Base-by-base conservation (phyloP, 441 rosid species). In the Sinapis alba region DNA sequence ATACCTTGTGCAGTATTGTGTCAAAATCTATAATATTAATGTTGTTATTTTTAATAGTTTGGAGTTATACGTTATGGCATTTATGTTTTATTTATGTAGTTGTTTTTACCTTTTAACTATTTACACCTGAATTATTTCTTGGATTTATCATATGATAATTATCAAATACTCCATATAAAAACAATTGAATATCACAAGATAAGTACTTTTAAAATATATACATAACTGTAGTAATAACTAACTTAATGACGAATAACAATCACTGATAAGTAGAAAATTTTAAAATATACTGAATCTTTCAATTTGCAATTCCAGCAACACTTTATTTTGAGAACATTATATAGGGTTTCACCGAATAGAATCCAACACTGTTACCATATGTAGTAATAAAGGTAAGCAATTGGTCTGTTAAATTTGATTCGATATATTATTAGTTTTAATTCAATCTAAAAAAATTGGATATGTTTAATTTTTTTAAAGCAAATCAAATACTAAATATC, bases 321-420 rank as follows among this genome's bases (percentile, higher is more conserved):
- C 62, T 64, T 50, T 58, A 50, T 65, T 24, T 20, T 65, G n/a
- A 58, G 72, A 69, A 62, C 5, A 63, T 26, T 24, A 65, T 24
- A 16, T 78, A 61, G 69, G 77, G 61, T 66, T 66, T 61, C 61
- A 66, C 73, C 77, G 36, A 66, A 78, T 54, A 61, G 81, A 78
- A 61, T 72, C 73, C 45, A 72, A 72, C 73, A 72, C 73, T 71
- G 21, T 71, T 23, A 69, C 28, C 54, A 16, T 15, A 43, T 21
- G 59, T 56, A 69, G 26, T 32, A 4, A 24, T 24, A 24, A 24
- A 4, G 27, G 27, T 24, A 24, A 24, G 2, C 27, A 24, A 2
- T 24, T 2, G 2, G 4, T 24, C 27, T 2, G 27, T 24, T 24
- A 24, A 24, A 4, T 24, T 24, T 24, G 27, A 24, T 24, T 24